A percentile compares a stretch with the other conserved stretches of the same genome.
These are phyloP conservation scores for Botrytis hyacinthi DNA, from an alignment of 2,329 filamentous ascomycete genomes.

Conservation along the genomic window DNA sequence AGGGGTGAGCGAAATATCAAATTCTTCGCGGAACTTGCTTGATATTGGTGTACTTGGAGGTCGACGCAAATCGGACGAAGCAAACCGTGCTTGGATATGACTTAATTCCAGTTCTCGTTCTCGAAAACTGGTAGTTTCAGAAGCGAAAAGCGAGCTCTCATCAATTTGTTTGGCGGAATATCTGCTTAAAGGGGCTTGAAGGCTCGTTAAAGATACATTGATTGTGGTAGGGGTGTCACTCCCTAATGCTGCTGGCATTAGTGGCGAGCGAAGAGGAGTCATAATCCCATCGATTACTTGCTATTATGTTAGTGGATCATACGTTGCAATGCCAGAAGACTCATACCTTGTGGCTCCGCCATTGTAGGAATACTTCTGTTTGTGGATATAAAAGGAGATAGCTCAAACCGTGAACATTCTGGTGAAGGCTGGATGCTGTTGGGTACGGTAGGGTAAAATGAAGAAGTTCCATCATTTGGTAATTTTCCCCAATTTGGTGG, in stretches of 20 bases:
- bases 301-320: not conserved
- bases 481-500: constrained; percentile 31
- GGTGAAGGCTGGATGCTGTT: constrained; percentile 31
- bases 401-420: constrained; percentile 30
- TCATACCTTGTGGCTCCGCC: constrained; percentile 17
- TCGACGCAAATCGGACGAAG: constrained; percentile 25
- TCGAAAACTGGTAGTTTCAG: constrained; percentile 35
- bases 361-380: constrained; percentile 19
- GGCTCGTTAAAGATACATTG: constrained; percentile 25
- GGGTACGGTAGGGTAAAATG: constrained; percentile 28
- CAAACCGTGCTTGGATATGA: constrained; percentile 31
- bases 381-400: constrained; percentile 23
- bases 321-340: not conserved
- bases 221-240: constrained; percentile 19
- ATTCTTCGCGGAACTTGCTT: constrained; percentile 38
- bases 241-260: not conserved
- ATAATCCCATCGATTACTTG: not conserved
- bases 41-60: constrained; percentile 32
- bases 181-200: constrained; percentile 24
- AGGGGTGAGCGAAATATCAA: constrained; percentile 24
- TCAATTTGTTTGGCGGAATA: constrained; percentile 26
- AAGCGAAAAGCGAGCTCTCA: constrained; percentile 32
- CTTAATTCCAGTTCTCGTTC: constrained; percentile 33
- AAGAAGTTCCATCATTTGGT: constrained; percentile 28
- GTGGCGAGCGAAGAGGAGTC: constrained; percentile 4